Evolutionary conservation across 371 early-diverging fungal species (phyloP), one percentile per base, ranked within the genome.

Genomic region (Mucor irregularis): DNA sequence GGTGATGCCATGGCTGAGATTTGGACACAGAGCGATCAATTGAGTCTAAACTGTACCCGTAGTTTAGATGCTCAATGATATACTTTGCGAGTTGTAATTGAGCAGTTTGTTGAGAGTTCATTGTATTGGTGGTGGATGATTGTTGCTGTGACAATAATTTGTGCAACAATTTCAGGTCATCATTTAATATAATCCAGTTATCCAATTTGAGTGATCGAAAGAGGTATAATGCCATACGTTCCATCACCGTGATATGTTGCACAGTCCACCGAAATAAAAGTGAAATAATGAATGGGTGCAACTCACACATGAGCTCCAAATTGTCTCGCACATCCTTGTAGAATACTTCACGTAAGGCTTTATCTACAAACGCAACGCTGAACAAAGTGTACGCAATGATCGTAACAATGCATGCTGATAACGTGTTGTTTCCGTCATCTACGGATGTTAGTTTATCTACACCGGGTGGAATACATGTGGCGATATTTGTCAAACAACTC

Each of bases 251-350:
- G 19, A 81, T 78, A 39, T 82, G 57, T 5, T 56, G 55, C 13
- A 62, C 70, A 0, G 81, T 76, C 73, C 80, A 78, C 1, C 70
- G 69, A 17, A 84, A 64, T 1, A 81, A 44, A 2, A 77, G 61
- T 0, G 81, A 78, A 1, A 80, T 66, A 6, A 69, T 54, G 7
- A 66, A 59, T 0, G 85, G 65, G 14, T 76, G 73, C 0, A 50
- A 40, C 10, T 62, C 64, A 48, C 81, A 80, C 1, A 84, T 65
- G 3, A 66, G 54, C 8, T 66, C 59, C 43, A 82, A 64, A 14
- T 67, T 60, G 55, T 82, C 81, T 17, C 81, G 68, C 1, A 71
- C 73, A 19, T 82, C 80, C 33, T 78, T 82, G 47, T 78, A 74
- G 24, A 76, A 74, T n/a, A 73, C 53, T 5, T 69, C 71, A 4